Evolutionary conservation across 169 alveolate species (phyloP).

Genomic region (Plasmodium vinckei): DNA sequence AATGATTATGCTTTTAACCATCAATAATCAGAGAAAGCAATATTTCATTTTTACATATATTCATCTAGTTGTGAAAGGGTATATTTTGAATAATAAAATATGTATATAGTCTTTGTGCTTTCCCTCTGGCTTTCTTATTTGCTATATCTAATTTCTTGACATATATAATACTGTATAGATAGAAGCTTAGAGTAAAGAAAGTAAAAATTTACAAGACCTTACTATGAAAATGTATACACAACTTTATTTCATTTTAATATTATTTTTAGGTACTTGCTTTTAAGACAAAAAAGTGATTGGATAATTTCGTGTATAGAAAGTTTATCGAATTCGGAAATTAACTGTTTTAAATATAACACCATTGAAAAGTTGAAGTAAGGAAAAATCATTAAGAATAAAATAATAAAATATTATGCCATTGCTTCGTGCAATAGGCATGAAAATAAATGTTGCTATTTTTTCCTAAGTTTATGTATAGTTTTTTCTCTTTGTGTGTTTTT

Average conservation of each 20-base stretch:
- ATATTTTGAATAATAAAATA: background rate
- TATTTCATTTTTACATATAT: slow-evolving; percentile 71
- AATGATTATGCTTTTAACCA: slow-evolving; percentile 75
- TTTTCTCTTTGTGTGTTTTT: background rate
- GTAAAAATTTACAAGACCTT: background rate
- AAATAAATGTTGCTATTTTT: background rate
- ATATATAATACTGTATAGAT: too few species aligned
- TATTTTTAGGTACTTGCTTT: slow-evolving; percentile 39
- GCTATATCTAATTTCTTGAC: too few species aligned
- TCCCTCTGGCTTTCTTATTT: too few species aligned
- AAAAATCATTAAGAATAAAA: background rate
- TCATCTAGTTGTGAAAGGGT: slow-evolving; percentile 74
- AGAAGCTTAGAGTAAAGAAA: too few species aligned
- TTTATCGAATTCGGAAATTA: slow-evolving; percentile 68
- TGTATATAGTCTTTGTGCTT: background rate
- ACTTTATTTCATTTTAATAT: slow-evolving; percentile 65
- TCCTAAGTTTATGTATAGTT: background rate
- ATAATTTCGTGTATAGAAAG: slow-evolving; percentile 59
- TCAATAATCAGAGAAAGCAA: slow-evolving; percentile 61
- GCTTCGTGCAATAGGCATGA: background rate
- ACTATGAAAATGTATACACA: background rate
- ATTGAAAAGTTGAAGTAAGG: slow-evolving; percentile 66
- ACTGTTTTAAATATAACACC: slow-evolving; percentile 73
- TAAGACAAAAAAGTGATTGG: slow-evolving; percentile 76
- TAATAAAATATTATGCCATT: background rate